Conservation (phyloP, 345 rosid genomes). For the Linum tenue region DNA sequence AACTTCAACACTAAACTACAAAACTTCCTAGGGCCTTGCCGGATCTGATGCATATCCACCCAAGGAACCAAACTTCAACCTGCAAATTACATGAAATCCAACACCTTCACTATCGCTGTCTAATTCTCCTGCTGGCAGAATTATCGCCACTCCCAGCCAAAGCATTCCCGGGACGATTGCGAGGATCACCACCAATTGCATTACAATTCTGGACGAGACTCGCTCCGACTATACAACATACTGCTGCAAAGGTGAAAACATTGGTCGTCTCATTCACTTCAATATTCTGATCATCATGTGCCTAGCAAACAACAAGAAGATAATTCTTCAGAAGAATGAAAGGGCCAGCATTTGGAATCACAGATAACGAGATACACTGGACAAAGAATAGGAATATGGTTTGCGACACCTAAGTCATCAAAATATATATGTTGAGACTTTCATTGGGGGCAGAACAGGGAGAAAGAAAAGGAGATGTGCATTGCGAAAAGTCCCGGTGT, state of each 20-base stretch:
- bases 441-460: not conserved
- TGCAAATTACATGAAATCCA: slow-evolving; percentile 17
- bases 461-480: no score
- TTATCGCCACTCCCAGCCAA: not conserved
- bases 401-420: not conserved
- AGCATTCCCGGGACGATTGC: not conserved
- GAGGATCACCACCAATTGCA: slow-evolving; percentile 3
- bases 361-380: no score
- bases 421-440: not conserved
- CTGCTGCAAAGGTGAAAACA: slow-evolving; percentile 7
- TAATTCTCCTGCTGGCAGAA: not conserved
- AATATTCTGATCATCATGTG: slow-evolving; percentile 13
- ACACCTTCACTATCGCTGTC: not conserved
- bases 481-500: no score
- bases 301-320: slow-evolving; percentile 13
- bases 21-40: no score
- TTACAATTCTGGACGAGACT: slow-evolving; percentile 9
- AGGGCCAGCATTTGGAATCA: not conserved
- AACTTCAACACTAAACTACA: no score
- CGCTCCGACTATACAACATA: slow-evolving; percentile 3
- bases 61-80: slow-evolving; percentile 18
- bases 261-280: not conserved
- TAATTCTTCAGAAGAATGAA: not conserved
- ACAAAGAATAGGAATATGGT: not conserved
- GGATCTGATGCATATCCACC: no score